Evolutionary conservation across 805 yeast genomes (phyloP).

Genomic region (Martiniozyma abietophila): DNA sequence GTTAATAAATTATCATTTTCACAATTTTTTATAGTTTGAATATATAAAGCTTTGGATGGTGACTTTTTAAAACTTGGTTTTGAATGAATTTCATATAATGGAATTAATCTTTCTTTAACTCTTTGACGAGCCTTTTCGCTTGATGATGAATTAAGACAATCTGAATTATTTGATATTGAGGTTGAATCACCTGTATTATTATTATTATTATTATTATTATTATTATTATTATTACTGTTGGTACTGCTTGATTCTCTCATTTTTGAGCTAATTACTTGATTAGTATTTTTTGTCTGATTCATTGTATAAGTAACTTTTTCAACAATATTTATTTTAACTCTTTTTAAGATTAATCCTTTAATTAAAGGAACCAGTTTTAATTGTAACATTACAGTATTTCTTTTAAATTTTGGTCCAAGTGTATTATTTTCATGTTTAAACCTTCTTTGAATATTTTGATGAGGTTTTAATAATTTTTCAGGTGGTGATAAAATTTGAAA

Average conservation of each 20-base stretch:
- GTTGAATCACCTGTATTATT: too few species aligned
- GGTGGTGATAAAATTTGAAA: constrained; percentile 52
- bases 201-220: too few species aligned
- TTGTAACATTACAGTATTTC: constrained; percentile 35
- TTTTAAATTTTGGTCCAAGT: constrained; percentile 17
- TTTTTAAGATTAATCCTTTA: constrained; percentile 51
- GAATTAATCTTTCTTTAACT: constrained; percentile 42
- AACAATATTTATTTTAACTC: constrained; percentile 55
- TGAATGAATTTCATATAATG: constrained; percentile 58
- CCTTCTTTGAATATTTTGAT: constrained; percentile 6
- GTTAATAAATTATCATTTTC: constrained; percentile 53
- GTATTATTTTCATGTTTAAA: constrained; percentile 23
- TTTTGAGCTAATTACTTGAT: too few species aligned
- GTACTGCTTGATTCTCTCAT: constrained; percentile 32
- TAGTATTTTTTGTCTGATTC: too few species aligned
- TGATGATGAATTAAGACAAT: too few species aligned
- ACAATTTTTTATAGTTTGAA: constrained; percentile 50
- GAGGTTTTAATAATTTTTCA: constrained; percentile 1
- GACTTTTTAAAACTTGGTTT: constrained; percentile 19
- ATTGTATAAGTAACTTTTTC: constrained; percentile 61
- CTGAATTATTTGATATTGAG: too few species aligned
- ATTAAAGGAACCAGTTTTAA: constrained; percentile 59
- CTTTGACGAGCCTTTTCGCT: constrained; percentile 27
- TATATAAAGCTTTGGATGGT: constrained; percentile 31
- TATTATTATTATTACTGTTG: too few species aligned